Percentiles rank a stretch among this genome's conserved stretches.
Conservation (phyloP, 345 rosid genomes). For the Camelina laxa region DNA sequence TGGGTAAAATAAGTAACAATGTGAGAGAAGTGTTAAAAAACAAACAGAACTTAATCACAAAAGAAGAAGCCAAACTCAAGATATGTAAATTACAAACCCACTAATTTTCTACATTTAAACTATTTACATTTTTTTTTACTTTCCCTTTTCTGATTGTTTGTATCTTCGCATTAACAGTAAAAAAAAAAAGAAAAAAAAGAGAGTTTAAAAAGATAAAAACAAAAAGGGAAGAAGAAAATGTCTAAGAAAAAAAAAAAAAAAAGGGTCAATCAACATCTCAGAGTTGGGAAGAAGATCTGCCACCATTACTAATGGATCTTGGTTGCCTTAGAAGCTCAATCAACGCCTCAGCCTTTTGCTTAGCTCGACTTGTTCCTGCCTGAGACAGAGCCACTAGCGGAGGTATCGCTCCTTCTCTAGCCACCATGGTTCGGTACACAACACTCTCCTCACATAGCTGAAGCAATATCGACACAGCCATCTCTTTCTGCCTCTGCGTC, state of each 20-base stretch:
- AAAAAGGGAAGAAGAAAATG: not conserved
- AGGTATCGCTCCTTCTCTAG: conserved; percentile 95
- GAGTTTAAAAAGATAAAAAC: not conserved
- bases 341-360: conserved; percentile 83
- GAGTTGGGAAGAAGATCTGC: conserved; percentile 49
- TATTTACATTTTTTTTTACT: conserved; percentile 29
- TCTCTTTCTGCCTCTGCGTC: conserved; percentile 86
- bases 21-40: not conserved
- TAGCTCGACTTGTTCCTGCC: conserved; percentile 85
- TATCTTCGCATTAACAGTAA: conserved; percentile 13
- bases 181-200: not conserved
- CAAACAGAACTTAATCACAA: conserved; percentile 32
- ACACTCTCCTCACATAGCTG: conserved; percentile 75
- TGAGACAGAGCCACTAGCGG: conserved; percentile 85
- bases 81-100: conserved; percentile 25
- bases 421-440: conserved; percentile 70
- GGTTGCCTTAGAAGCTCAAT: conserved; percentile 86
- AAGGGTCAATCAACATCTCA: conserved; percentile 37
- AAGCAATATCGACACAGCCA: conserved; percentile 67
- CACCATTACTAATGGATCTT: conserved; percentile 76
- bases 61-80: conserved; percentile 27
- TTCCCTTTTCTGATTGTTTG: conserved; percentile 18
- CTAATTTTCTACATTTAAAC: conserved; percentile 17
- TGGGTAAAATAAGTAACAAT: not conserved
- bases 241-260: not conserved